Percentiles rank a stretch among this genome's conserved stretches.
Conservation (phyloP, 495 filamentous ascomycete genomes). For the Schizothecium vesticola region DNA sequence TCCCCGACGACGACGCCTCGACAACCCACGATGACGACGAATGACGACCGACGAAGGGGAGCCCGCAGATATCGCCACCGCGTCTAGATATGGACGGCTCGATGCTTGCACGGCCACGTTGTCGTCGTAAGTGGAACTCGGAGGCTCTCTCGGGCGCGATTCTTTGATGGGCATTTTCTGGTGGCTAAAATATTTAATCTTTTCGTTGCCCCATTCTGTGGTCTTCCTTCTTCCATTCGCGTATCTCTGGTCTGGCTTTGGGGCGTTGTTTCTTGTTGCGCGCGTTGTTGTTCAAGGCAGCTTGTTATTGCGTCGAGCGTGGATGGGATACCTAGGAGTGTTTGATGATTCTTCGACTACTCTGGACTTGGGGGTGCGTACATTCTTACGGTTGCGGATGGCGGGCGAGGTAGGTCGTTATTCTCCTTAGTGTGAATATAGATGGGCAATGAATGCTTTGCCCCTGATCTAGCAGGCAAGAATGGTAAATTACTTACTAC, state of each 20-base stretch:
- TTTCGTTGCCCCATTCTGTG: not conserved
- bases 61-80: not conserved
- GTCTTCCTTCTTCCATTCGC: not conserved
- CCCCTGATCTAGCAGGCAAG: not conserved
- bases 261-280: not conserved
- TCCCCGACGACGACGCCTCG: not conserved
- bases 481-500: not conserved
- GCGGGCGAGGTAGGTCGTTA: not conserved
- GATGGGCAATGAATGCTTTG: not conserved
- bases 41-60: not conserved
- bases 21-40: not conserved
- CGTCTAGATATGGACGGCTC: not conserved
- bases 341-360: no score
- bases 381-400: not conserved
- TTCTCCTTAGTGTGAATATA: not conserved
- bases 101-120: not conserved
- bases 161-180: not conserved
- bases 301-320: not conserved
- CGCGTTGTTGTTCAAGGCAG: not conserved
- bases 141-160: not conserved
- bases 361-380: no score
- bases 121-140: not conserved
- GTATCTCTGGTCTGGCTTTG: not conserved
- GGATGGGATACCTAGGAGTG: not conserved
- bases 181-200: not conserved